A percentile compares a stretch with the other conserved stretches of the same genome.
These are phyloP conservation scores for Parachaetomium inaequale DNA, from an alignment of 495 filamentous ascomycete genomes.

Conservation along the genomic window DNA sequence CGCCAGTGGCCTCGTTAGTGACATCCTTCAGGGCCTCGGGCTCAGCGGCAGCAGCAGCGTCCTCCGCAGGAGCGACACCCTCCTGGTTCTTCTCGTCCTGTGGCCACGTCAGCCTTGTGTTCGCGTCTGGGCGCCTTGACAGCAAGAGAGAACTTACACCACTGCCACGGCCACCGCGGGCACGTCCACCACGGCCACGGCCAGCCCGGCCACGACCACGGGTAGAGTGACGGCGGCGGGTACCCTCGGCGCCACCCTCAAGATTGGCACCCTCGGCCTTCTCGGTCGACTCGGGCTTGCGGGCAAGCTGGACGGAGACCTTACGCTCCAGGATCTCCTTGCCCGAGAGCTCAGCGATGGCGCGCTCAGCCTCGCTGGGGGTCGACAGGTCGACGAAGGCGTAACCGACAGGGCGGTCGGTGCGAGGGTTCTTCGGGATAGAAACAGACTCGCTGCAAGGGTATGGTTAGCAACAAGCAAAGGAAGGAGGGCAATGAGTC, in stretches of 20 bases:
- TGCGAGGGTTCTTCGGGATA: conserved; percentile 98
- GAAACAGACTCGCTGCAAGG: conserved; percentile 83
- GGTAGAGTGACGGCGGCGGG: conserved; percentile 74
- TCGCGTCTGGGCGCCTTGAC: not conserved
- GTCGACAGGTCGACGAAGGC: conserved; percentile 98
- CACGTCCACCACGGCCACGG: conserved; percentile 65
- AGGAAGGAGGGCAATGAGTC: not conserved
- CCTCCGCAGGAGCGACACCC: conserved; percentile 48
- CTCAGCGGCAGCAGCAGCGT: conserved; percentile 42
- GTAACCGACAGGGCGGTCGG: conserved; percentile 95
- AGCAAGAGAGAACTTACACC: conserved; percentile 41
- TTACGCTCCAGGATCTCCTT: conserved; percentile 96
- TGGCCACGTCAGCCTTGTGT: conserved; percentile 17
- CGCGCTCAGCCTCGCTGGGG: conserved; percentile 86
- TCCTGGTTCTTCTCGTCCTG: conserved; percentile 47
- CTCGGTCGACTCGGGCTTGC: conserved; percentile 86
- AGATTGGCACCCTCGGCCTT: conserved; percentile 66
- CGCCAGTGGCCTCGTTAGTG: conserved; percentile 47
- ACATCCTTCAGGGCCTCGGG: conserved; percentile 52
- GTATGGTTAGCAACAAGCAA: conserved; percentile 24
- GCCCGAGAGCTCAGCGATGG: conserved; percentile 89
- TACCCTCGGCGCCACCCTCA: conserved; percentile 63
- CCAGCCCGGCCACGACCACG: conserved; percentile 68
- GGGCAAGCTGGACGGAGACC: conserved; percentile 96
- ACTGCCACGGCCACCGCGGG: conserved; percentile 72